Conservation (phyloP, 345 rosid species). For the Nephelium lappaceum region DNA sequence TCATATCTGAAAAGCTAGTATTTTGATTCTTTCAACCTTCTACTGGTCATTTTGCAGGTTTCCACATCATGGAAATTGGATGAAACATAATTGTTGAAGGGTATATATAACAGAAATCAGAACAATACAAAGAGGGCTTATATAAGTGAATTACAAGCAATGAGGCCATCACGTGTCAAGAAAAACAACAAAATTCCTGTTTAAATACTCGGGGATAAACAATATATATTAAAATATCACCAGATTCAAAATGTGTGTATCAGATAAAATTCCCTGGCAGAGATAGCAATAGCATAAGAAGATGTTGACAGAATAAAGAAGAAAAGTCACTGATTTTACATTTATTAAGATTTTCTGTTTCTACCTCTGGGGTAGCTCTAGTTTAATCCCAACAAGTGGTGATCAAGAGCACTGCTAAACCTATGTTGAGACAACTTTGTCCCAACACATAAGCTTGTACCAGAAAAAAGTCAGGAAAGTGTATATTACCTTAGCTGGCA, state of each 20-base stretch:
- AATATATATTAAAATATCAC: not conserved
- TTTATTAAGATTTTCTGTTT: not conserved
- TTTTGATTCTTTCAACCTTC: not conserved
- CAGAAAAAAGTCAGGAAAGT: not conserved
- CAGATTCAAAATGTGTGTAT: not conserved
- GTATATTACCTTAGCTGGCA: slow-evolving; percentile 72
- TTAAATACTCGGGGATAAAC: not conserved
- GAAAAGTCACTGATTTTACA: not conserved
- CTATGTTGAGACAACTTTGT: not conserved
- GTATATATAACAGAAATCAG: not conserved
- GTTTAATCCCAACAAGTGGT: not conserved
- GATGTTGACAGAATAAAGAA: not conserved
- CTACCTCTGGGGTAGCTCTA: not conserved
- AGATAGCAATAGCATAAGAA: not conserved
- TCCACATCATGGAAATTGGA: not conserved
- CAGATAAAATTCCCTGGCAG: not conserved
- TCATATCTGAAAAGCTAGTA: not conserved
- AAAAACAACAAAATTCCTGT: not conserved
- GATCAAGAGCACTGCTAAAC: not conserved
- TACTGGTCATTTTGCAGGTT: not conserved
- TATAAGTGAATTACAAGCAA: not conserved
- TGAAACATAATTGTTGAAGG: not conserved
- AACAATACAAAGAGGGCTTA: no score
- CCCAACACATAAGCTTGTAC: not conserved
- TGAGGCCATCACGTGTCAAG: not conserved